phyloP scores from a whole-genome alignment of 2,329 filamentous ascomycete species.

The Ceratocystis huliohia region DNA sequence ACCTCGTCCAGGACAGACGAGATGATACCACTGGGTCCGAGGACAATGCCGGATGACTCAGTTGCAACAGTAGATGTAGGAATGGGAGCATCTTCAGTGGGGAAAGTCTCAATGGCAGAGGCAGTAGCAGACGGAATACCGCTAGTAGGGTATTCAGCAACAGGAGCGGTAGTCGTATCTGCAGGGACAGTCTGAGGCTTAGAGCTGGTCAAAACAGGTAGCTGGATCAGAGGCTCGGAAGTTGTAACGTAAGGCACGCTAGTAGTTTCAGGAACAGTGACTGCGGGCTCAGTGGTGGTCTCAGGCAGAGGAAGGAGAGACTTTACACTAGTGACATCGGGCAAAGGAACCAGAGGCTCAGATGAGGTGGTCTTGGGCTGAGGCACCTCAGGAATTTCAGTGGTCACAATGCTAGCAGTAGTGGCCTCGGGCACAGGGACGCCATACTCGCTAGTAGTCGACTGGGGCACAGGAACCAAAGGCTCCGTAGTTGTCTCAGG shows the following conservation, averaged over 20 bases:
- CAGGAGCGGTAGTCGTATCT: slow-evolving; percentile 17
- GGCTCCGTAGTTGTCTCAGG: neutral
- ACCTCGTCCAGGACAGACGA: slow-evolving; percentile 21
- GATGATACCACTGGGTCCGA: slow-evolving; percentile 28
- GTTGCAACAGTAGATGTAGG: slow-evolving; percentile 19
- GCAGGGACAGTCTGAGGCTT: slow-evolving; percentile 16
- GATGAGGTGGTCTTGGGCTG: neutral
- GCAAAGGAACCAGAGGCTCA: neutral
- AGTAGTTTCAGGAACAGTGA: neutral
- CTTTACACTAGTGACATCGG: neutral
- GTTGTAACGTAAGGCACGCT: neutral
- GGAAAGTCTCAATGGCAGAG: slow-evolving; percentile 17
- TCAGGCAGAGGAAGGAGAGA: neutral
- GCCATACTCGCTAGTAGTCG: neutral
- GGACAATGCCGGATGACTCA: slow-evolving; percentile 23
- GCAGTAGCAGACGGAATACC: slow-evolving; percentile 6
- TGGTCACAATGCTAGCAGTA: neutral
- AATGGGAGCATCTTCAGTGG: slow-evolving; percentile 21
- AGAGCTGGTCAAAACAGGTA: neutral
- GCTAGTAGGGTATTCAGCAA: neutral
- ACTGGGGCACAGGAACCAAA: neutral
- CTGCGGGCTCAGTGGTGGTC: neutral
- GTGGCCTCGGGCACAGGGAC: neutral
- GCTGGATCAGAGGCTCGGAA: neutral
- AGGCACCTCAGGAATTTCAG: neutral